Evolutionary conservation across 495 filamentous ascomycete genomes (phyloP).

Genomic region (Penicillium bialowiezense): DNA sequence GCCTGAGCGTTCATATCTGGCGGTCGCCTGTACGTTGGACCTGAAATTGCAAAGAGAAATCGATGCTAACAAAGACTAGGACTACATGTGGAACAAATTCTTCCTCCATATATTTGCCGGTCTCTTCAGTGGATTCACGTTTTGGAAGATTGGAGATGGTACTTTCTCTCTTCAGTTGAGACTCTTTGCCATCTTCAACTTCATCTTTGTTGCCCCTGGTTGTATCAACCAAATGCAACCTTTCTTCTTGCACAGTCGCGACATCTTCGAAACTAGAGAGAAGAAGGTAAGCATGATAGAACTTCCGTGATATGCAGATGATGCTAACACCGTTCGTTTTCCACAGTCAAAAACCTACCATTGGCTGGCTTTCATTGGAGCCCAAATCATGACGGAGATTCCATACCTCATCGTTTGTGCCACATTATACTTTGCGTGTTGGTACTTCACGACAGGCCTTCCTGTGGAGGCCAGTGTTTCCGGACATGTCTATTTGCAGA

Average conservation of each 20-base stretch:
- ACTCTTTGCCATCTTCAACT: conserved; percentile 66
- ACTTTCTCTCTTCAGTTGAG: conserved; percentile 36
- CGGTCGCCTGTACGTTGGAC: conserved; percentile 64
- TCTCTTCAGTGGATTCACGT: conserved; percentile 45
- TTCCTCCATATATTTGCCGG: conserved; percentile 39
- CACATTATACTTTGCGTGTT: conserved; percentile 56
- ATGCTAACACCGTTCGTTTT: conserved; percentile 52
- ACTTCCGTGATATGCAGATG: no score
- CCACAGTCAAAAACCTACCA: conserved; percentile 59
- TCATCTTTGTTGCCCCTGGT: conserved; percentile 69
- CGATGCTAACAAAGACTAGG: conserved; percentile 14
- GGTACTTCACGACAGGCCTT: conserved; percentile 58
- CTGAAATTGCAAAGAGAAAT: background rate
- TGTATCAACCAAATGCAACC: conserved; percentile 87
- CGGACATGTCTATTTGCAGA: conserved; percentile 44
- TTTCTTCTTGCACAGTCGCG: conserved; percentile 76
- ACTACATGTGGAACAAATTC: conserved; percentile 45
- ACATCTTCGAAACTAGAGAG: conserved; percentile 67
- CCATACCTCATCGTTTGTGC: conserved; percentile 58
- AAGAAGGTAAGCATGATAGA: conserved; percentile 69
- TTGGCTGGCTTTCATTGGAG: conserved; percentile 44
- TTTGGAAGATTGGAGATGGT: conserved; percentile 44
- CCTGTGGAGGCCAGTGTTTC: conserved; percentile 40
- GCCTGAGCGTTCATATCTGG: conserved; percentile 87
- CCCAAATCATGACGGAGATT: conserved; percentile 54